A percentile compares a stretch with the other conserved stretches of the same genome.
These are phyloP conservation scores for Corynespora cassiicola DNA, from an alignment of 2,329 filamentous ascomycete genomes.

Conservation along the genomic window DNA sequence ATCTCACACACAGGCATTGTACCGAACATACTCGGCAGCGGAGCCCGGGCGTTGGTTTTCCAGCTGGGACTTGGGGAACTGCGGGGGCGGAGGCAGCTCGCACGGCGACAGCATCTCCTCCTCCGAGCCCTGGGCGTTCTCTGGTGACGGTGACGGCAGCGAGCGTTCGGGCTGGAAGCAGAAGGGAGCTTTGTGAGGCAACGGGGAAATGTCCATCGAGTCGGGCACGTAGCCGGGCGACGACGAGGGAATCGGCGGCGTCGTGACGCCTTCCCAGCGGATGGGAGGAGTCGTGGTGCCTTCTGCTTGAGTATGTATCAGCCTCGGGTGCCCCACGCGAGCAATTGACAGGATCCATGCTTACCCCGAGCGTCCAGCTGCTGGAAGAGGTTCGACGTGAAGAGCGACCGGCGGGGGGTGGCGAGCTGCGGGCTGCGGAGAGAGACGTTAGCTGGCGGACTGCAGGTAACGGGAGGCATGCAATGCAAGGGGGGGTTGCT, in stretches of 20 bases:
- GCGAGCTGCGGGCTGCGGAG: slow-evolving; percentile 75
- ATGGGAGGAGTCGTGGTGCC: slow-evolving; percentile 53
- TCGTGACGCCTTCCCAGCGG: slow-evolving; percentile 73
- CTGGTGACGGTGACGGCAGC: slow-evolving; percentile 75
- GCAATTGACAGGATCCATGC: slow-evolving; percentile 29
- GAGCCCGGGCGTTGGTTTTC: slow-evolving; percentile 44
- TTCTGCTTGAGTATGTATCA: slow-evolving; percentile 41
- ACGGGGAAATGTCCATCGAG: slow-evolving; percentile 90
- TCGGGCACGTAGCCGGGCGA: slow-evolving; percentile 77
- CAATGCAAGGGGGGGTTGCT: slow-evolving; percentile 47
- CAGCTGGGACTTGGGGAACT: slow-evolving; percentile 30
- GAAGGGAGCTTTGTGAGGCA: slow-evolving; percentile 81
- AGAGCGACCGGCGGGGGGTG: slow-evolving; percentile 84
- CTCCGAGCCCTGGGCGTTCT: slow-evolving; percentile 53
- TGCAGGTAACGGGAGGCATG: slow-evolving; percentile 20
- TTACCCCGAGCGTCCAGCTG: slow-evolving; percentile 66
- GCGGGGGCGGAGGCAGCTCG: slow-evolving; percentile 30
- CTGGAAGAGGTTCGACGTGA: slow-evolving; percentile 74
- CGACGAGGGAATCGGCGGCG: slow-evolving; percentile 83
- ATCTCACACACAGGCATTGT: too few species aligned
- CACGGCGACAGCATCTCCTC: slow-evolving; percentile 51
- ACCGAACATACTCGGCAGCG: slow-evolving; percentile 42
- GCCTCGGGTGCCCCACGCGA: slow-evolving; percentile 27
- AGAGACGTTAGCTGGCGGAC: slow-evolving; percentile 46
- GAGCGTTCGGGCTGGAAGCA: slow-evolving; percentile 66